phyloP scores from a whole-genome alignment of 176 grass and related monocot species.

The Poa annua region DNA sequence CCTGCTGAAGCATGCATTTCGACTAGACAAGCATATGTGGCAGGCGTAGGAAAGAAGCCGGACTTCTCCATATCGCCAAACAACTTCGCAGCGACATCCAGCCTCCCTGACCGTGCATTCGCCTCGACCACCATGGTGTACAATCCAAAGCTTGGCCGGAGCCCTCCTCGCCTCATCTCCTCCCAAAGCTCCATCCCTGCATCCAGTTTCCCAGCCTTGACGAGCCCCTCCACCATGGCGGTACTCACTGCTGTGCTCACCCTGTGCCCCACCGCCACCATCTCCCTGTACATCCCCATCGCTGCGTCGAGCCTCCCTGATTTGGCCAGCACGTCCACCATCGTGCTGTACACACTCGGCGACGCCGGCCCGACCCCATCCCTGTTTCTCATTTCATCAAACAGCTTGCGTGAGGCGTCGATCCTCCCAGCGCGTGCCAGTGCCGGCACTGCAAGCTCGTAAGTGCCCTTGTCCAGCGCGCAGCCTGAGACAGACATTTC shows the following conservation, averaged over 20 bases:
- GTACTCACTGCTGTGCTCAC: slow-evolving; percentile 56
- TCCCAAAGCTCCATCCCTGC: slow-evolving; percentile 86
- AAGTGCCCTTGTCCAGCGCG: slow-evolving; percentile 62
- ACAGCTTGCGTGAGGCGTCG: slow-evolving; percentile 76
- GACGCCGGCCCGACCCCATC: slow-evolving; percentile 39
- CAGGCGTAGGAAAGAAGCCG: slow-evolving; percentile 88
- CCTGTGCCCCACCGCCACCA: slow-evolving; percentile 65
- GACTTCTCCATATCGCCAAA: slow-evolving; percentile 96
- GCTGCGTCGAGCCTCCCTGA: slow-evolving; percentile 83
- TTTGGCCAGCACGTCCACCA: slow-evolving; percentile 87
- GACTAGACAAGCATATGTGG: slow-evolving; percentile 79
- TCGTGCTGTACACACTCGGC: slow-evolving; percentile 55
- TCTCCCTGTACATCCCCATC: slow-evolving; percentile 85
- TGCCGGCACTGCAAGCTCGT: slow-evolving; percentile 81
- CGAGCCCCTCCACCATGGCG: slow-evolving; percentile 68
- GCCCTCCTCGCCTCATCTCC: slow-evolving; percentile 69
- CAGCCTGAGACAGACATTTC: slow-evolving; percentile 60
- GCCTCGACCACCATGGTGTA: slow-evolving; percentile 91
- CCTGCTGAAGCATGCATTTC: slow-evolving; percentile 89
- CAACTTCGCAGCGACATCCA: slow-evolving; percentile 52
- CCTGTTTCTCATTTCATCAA: slow-evolving; percentile 78
- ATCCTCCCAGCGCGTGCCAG: slow-evolving; percentile 79
- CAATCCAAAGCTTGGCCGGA: slow-evolving; percentile 74
- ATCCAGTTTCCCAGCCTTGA: slow-evolving; percentile 86
- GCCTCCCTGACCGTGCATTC: slow-evolving; percentile 80